Percentiles rank a stretch among this genome's conserved stretches.
These are phyloP conservation scores for Fraxinus albicans DNA, from an alignment of 305 asterid genomes.

Conservation along the genomic window DNA sequence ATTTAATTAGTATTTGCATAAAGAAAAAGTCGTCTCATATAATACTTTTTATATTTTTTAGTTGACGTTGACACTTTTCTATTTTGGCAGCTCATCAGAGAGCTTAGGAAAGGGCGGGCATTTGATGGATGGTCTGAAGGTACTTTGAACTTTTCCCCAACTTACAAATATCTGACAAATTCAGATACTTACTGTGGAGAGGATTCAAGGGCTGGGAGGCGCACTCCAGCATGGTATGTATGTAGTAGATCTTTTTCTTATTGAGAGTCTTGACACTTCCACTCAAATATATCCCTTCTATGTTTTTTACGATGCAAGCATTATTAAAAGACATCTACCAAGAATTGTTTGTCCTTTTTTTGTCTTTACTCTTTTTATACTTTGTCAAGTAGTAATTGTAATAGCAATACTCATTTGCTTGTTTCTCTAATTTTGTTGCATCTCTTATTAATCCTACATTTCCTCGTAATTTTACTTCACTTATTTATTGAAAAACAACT, in stretches of 20 bases:
- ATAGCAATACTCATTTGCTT: not conserved
- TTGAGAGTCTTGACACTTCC: slow-evolving; percentile 8
- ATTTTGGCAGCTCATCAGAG: slow-evolving; percentile 64
- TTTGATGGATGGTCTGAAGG: slow-evolving; percentile 99
- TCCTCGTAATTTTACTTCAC: not conserved
- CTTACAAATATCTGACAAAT: slow-evolving; percentile 76
- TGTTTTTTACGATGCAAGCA: not conserved
- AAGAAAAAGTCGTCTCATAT: not conserved
- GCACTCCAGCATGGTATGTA: slow-evolving; percentile 92
- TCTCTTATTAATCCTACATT: not conserved
- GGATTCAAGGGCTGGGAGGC: slow-evolving; percentile 70
- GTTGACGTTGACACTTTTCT: not conserved
- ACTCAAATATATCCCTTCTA: not conserved
- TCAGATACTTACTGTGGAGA: slow-evolving; percentile 70
- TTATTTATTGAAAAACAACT: not conserved
- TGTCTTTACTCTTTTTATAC: not conserved
- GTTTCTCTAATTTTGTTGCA: not conserved
- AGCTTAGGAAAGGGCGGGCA: slow-evolving; percentile 76
- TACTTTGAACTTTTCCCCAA: slow-evolving; percentile 73
- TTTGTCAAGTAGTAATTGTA: slow-evolving; percentile 9
- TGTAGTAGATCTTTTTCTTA: slow-evolving; percentile 12
- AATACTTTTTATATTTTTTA: not conserved
- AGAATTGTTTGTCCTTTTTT: not conserved
- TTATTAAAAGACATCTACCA: not conserved
- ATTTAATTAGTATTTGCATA: not conserved